These are phyloP conservation scores for Colletotrichum spaethianum DNA, from an alignment of 2,329 filamentous ascomycete genomes.

Conservation along the genomic window DNA sequence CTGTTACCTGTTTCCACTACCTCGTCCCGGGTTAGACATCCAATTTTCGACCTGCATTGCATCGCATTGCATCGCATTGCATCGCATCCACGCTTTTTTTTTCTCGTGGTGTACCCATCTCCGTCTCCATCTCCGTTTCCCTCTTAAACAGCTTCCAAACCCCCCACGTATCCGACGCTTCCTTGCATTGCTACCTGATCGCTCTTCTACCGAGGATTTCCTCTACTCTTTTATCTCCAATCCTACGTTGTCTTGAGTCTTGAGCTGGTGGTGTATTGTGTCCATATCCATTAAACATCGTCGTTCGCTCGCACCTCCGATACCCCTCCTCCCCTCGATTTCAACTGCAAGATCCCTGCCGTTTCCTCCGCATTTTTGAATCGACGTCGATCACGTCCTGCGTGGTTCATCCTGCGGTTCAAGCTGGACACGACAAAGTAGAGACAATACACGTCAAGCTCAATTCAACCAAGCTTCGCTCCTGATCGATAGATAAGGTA, in stretches of 20 bases:
- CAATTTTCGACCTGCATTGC: slow-evolving; percentile 7
- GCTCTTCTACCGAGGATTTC: slow-evolving; percentile 8
- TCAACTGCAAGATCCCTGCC: background rate
- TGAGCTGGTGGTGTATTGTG: background rate
- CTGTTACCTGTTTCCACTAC: background rate
- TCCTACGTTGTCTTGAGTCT: background rate
- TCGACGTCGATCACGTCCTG: background rate
- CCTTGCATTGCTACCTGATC: slow-evolving; percentile 27
- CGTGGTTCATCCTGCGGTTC: background rate
- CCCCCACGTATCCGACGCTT: slow-evolving; percentile 7
- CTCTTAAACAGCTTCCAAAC: background rate
- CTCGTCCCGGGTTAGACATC: background rate
- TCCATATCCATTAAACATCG: background rate
- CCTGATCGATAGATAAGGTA: background rate
- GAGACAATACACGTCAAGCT: background rate
- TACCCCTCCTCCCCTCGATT: background rate
- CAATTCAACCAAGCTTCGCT: background rate
- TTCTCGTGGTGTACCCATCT: background rate
- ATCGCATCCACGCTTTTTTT: slow-evolving; percentile 1
- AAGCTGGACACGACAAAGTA: background rate
- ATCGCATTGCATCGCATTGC: slow-evolving; percentile 19
- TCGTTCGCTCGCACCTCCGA: background rate
- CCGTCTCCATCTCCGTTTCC: background rate
- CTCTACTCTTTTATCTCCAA: background rate
- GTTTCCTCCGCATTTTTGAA: background rate